Base-by-base conservation (phyloP, 2,329 filamentous ascomycete genomes). In the Helminthosporium solani region DNA sequence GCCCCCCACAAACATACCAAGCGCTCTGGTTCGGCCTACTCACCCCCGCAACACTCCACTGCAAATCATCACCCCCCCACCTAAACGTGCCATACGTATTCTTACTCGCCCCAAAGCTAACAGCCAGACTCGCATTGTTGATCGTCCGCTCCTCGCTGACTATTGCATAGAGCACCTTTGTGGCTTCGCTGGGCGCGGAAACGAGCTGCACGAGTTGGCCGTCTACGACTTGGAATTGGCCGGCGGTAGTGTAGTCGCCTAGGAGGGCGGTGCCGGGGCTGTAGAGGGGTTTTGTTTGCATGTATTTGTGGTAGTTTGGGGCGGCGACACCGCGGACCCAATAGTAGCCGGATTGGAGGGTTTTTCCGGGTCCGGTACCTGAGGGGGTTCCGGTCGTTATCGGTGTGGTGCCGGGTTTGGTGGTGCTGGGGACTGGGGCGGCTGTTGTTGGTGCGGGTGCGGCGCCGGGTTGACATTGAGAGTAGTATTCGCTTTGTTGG, bases 171-270 rank as follows among this genome's bases (percentile, higher is more conserved):
- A 70, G 60, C 2, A 66, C 46, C 39, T 63, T 75, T 47, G 74
- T 75, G 3, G 74, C 73, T 34, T 71, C 70, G 50, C 78, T 69
- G 0, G 77, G 70, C 47, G 55, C 62, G 20, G 78, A 74, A 8
- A 82, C 75, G 49, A 80, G 70, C 54, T 80, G 74, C 2, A 81
- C 75, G 1, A 83, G 75, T 64, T 84, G 81, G 0, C 79, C 80
- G 35, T 72, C 68, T 3, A 76, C 70, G 46, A 84, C 72, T 52
- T 79, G 76, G 70, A 79, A 82, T 63, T 84, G 80, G 0, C 81
- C 81, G 0, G 81, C 81, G 1, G 75, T 78, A 5, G 70, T 75
- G 64, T 76, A 73, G 48, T 71, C 73, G 37, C 74, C 75, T 44
- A 84, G 71, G 21, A 81, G 68, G 2, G 80, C 80, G 20, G 70